Evolutionary conservation across 495 filamentous ascomycete genomes (phyloP).

Genomic region (Cladorrhinum samala): DNA sequence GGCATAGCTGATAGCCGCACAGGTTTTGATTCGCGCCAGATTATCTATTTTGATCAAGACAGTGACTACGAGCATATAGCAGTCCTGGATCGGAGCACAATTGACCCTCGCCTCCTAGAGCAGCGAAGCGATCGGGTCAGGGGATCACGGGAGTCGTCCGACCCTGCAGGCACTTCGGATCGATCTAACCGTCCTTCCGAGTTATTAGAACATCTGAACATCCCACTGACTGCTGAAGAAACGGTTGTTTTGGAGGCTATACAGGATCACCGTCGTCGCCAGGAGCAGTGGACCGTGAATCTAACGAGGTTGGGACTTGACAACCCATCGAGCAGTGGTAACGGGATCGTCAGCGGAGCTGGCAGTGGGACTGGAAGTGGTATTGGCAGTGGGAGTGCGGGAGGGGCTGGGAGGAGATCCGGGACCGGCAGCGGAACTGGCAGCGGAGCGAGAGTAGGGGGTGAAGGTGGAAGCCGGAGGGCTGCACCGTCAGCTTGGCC

Average conservation of each 20-base stretch:
- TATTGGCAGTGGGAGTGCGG: not conserved
- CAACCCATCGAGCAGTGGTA: slow-evolving; percentile 1
- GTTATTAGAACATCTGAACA: slow-evolving; percentile 21
- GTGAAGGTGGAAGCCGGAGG: not conserved
- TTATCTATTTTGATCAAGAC: slow-evolving; percentile 56
- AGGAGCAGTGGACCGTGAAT: slow-evolving; percentile 26
- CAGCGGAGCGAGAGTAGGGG: slow-evolving; percentile 6
- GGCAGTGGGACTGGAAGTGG: not conserved
- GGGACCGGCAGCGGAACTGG: not conserved
- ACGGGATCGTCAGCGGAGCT: too few species aligned
- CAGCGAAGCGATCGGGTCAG: slow-evolving; percentile 28
- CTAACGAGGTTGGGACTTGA: slow-evolving; percentile 8
- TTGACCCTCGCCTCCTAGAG: slow-evolving; percentile 45
- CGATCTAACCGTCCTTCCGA: slow-evolving; percentile 17
- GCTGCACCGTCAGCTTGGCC: not conserved
- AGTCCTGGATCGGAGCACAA: slow-evolving; percentile 39
- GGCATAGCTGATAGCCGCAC: slow-evolving; percentile 80
- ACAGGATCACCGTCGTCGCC: slow-evolving; percentile 40
- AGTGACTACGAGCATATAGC: slow-evolving; percentile 48
- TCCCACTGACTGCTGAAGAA: slow-evolving; percentile 41
- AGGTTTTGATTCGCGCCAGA: slow-evolving; percentile 69
- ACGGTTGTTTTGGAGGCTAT: slow-evolving; percentile 43
- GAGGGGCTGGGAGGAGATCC: not conserved
- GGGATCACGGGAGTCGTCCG: slow-evolving; percentile 19
- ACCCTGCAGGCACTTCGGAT: slow-evolving; percentile 13